phyloP scores from a whole-genome alignment of 2,329 filamentous ascomycete genomes.

The Aspergillus sergii region DNA sequence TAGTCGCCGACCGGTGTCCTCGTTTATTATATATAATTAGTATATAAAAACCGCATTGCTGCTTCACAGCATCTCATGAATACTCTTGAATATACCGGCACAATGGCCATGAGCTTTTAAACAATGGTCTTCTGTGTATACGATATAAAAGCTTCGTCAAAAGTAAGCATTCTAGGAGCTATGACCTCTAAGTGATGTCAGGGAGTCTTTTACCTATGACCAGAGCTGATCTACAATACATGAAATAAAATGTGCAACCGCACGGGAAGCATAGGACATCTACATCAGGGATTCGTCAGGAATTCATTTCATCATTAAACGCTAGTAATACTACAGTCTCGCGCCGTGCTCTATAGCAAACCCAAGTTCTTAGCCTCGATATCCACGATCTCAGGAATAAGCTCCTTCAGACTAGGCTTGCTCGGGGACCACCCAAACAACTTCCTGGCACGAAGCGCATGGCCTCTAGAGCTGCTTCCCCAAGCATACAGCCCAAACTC shows the following conservation, averaged over 20 bases:
- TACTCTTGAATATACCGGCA: too few species aligned
- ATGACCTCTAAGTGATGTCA: too few species aligned
- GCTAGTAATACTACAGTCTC: background rate
- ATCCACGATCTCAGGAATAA: slow-evolving; percentile 58
- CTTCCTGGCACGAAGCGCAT: slow-evolving; percentile 39
- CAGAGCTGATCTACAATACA: too few species aligned
- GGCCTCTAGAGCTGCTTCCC: slow-evolving; percentile 42
- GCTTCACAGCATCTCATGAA: too few species aligned
- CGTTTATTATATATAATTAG: background rate
- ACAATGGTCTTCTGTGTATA: too few species aligned
- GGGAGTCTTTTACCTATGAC: too few species aligned
- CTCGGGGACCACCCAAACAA: slow-evolving; percentile 42
- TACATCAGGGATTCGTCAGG: slow-evolving; percentile 2
- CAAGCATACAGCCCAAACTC: slow-evolving; percentile 36
- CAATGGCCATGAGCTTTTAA: too few species aligned
- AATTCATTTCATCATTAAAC: slow-evolving; percentile 8
- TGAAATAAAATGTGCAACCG: too few species aligned
- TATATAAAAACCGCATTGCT: too few species aligned
- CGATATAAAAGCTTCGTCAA: too few species aligned
- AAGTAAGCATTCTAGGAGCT: too few species aligned
- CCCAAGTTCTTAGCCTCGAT: slow-evolving; percentile 47
- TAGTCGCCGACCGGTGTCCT: background rate
- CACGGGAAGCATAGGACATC: background rate
- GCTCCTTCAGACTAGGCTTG: slow-evolving; percentile 54
- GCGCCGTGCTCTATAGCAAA: slow-evolving; percentile 22